Evolutionary conservation across 805 yeast species (phyloP).

Genomic region (Danielia oregonensis): DNA sequence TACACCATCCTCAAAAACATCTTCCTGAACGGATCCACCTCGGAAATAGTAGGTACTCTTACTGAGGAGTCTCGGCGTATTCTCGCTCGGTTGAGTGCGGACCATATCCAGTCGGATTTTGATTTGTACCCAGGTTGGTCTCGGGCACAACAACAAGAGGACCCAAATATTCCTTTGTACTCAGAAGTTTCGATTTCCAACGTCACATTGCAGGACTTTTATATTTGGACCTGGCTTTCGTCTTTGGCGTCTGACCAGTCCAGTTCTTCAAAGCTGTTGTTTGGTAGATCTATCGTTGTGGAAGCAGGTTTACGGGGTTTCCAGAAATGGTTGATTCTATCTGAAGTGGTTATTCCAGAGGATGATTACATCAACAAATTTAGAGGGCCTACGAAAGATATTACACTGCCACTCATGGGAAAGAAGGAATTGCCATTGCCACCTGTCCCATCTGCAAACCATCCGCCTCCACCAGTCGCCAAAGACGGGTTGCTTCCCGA

Average conservation of each 20-base stretch:
- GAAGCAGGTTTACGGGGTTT: slow-evolving; percentile 78
- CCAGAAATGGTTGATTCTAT: slow-evolving; percentile 74
- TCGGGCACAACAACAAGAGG: slow-evolving; percentile 2
- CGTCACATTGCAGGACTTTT: slow-evolving; percentile 79
- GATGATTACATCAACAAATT: slow-evolving; percentile 31
- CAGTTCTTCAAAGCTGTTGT: slow-evolving; percentile 55
- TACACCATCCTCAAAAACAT: slow-evolving; percentile 69
- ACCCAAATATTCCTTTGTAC: slow-evolving; percentile 32
- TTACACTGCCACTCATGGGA: slow-evolving; percentile 6
- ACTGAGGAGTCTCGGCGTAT: slow-evolving; percentile 71
- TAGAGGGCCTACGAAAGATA: slow-evolving; percentile 6
- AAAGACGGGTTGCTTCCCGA: slow-evolving; percentile 11
- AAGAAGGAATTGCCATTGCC: slow-evolving; percentile 9
- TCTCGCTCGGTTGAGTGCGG: slow-evolving; percentile 36
- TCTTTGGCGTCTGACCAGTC: slow-evolving; percentile 74
- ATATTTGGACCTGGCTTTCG: slow-evolving; percentile 89
- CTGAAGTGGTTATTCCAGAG: slow-evolving; percentile 54
- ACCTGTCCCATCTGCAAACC: slow-evolving; percentile 17
- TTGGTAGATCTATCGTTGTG: slow-evolving; percentile 78
- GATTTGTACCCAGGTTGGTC: slow-evolving; percentile 40
- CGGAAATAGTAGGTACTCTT: slow-evolving; percentile 56
- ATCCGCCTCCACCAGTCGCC: slow-evolving; percentile 17
- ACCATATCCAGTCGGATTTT: slow-evolving; percentile 33
- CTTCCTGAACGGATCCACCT: slow-evolving; percentile 53
- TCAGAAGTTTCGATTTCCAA: slow-evolving; percentile 45